Percentiles rank a stretch among this genome's conserved stretches.
Conservation (phyloP, 2,329 filamentous ascomycete genomes). For the Colletotrichum sojae region DNA sequence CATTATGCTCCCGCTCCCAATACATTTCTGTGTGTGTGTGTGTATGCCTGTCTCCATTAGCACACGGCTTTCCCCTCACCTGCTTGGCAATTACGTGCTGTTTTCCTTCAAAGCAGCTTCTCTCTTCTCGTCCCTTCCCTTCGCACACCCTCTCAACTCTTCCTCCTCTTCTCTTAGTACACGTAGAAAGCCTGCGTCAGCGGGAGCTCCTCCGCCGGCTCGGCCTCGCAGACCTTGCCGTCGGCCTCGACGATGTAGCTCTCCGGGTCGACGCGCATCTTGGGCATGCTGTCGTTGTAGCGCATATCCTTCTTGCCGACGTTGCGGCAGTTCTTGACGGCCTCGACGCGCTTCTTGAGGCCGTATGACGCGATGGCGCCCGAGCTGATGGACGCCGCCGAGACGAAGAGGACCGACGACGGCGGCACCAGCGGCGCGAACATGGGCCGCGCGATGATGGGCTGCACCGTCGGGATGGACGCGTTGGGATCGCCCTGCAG, state of each 20-base stretch:
- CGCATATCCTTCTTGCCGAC: slow-evolving; percentile 92
- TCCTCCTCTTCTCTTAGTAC: slow-evolving; percentile 64
- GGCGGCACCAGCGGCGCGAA: slow-evolving; percentile 81
- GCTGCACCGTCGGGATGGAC: slow-evolving; percentile 90
- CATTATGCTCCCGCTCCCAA: slow-evolving; percentile 15
- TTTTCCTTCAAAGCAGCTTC: not conserved
- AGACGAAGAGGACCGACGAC: slow-evolving; percentile 88
- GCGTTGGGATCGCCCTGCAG: slow-evolving; percentile 83
- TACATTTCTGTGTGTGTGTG: not conserved
- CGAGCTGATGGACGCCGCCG: slow-evolving; percentile 75
- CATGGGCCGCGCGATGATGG: slow-evolving; percentile 87
- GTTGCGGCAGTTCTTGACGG: slow-evolving; percentile 81
- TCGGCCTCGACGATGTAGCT: slow-evolving; percentile 90
- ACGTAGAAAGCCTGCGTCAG: slow-evolving; percentile 84
- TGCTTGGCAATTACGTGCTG: slow-evolving; percentile 11
- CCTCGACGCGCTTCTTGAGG: slow-evolving; percentile 83
- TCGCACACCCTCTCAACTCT: not conserved
- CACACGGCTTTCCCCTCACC: slow-evolving; percentile 2
- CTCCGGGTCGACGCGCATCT: slow-evolving; percentile 94
- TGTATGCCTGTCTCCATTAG: not conserved
- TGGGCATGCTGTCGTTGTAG: slow-evolving; percentile 85
- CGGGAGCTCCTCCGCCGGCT: slow-evolving; percentile 79
- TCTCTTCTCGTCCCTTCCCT: not conserved
- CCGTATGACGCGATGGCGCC: slow-evolving; percentile 80
- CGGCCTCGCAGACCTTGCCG: slow-evolving; percentile 79